A percentile compares a stretch with the other conserved stretches of the same genome.
phyloP scores from a whole-genome alignment of 495 filamentous ascomycete species.

The Clavariopsis aquatica region DNA sequence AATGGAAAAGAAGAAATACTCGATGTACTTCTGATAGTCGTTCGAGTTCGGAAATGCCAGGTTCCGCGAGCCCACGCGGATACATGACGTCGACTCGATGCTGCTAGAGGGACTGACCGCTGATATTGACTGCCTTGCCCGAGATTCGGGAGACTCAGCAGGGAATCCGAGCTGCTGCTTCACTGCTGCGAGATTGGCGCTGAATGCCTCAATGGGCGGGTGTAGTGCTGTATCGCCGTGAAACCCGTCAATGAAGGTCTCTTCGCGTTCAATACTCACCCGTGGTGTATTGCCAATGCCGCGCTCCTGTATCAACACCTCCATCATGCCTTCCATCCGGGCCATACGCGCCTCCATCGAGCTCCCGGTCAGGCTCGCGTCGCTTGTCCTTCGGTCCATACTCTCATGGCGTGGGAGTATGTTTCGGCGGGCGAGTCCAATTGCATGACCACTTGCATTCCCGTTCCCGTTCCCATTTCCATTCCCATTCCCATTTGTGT shows the following conservation, averaged over 20 bases:
- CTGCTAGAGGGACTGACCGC: neutral
- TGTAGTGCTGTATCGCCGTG: slow-evolving; percentile 13
- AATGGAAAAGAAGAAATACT: slow-evolving; percentile 29
- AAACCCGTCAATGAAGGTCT: slow-evolving; percentile 1
- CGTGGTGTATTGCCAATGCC: slow-evolving; percentile 1
- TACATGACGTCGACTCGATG: slow-evolving; percentile 5
- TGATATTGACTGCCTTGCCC: slow-evolving; percentile 5
- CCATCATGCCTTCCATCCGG: slow-evolving; percentile 31
- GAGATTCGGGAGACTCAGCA: neutral
- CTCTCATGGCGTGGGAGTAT: slow-evolving; percentile 19
- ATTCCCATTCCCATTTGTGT: neutral
- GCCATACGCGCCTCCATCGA: slow-evolving; percentile 33
- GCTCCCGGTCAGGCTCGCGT: slow-evolving; percentile 20
- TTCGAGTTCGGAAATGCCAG: slow-evolving; percentile 19
- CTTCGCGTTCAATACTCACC: slow-evolving; percentile 24
- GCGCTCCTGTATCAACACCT: slow-evolving; percentile 19
- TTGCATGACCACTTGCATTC: too few relatives aligned
- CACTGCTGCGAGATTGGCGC: neutral
- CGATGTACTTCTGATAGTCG: slow-evolving; percentile 27
- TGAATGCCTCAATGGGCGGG: slow-evolving; percentile 15
- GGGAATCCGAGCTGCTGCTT: slow-evolving; percentile 11
- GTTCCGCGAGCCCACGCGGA: slow-evolving; percentile 11
- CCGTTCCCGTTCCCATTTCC: neutral
- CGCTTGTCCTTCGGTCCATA: slow-evolving; percentile 23
- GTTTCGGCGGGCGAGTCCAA: slow-evolving; percentile 13